Base-by-base conservation (phyloP, 2,329 filamentous ascomycete species). In the Hymenoscyphus albidus region DNA sequence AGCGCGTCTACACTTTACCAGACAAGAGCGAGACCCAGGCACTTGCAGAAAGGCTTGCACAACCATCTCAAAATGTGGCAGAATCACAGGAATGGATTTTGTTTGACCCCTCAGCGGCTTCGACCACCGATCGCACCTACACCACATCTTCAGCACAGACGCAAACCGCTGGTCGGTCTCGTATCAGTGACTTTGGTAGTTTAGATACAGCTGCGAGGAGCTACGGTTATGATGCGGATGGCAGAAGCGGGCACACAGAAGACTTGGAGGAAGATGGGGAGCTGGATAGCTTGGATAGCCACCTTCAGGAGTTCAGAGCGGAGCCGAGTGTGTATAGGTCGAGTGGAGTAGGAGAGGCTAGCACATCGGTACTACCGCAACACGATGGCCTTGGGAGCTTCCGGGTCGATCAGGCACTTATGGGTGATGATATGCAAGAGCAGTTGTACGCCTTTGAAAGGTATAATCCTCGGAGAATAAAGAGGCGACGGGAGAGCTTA, bases 41-140 rank as follows among this genome's bases (percentile, higher is more conserved):
- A 73, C 71, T 64, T 69, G 32, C 48, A 56, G 44, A 10, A 40
- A n/a, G 14, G 44, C 32, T 42, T 42, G 58, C 39, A 42, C 58
- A 27, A 44, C 76, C 61, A 64, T 58, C 32, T 51, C 63, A 31
- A 66, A 68, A 69, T n/a, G 79, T 87, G 65, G 87, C 91, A 67
- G 89, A 93, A 69, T 89, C 91, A 13, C 90, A 95, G 77, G 94
- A 96, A 84, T 99, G 95, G 95, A 90, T 98, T 62, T 86, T 99
- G 69, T 99, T 99, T 81, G 91, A 93, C 7, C 92, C 92, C 1
- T 83, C 83, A 9, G 87, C 88, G 68, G 84, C 83, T 3, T 88
- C 90, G 22, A 83, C 83, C 12, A 87, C 87, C 5, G 88, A 89
- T 67, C 83, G 88, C 61, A 91, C 88, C 56, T 87, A 84, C 65